Conservation (phyloP, 1,139 yeast genomes). For the Geotrichum fermentans region DNA sequence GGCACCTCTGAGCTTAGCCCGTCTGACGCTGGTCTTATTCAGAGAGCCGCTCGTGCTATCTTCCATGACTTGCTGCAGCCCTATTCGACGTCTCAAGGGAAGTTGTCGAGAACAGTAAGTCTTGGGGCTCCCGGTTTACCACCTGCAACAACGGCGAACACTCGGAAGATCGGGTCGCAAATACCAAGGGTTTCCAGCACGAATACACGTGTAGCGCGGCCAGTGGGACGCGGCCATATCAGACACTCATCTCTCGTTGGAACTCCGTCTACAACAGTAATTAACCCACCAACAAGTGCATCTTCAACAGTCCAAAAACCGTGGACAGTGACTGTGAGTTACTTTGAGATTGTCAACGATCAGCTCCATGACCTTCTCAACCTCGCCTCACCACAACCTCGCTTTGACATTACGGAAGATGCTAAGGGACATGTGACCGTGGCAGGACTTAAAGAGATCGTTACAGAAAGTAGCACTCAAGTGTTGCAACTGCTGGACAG, state of each 20-base stretch:
- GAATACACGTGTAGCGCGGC: not conserved
- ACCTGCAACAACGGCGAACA: not conserved
- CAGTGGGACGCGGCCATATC: not conserved
- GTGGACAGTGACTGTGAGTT: constrained; percentile 53
- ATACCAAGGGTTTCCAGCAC: constrained; percentile 7
- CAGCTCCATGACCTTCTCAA: constrained; percentile 65
- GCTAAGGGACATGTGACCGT: constrained; percentile 66
- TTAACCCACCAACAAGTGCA: too few relatives aligned
- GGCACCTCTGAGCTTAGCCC: constrained; percentile 26
- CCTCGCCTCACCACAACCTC: constrained; percentile 40
- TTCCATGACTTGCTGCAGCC: constrained; percentile 20
- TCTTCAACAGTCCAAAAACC: constrained; percentile 9
- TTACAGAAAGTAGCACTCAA: constrained; percentile 54
- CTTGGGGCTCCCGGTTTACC: not conserved
- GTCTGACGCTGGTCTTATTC: constrained; percentile 26
- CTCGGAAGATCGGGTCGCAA: not conserved
- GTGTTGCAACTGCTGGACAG: constrained; percentile 53
- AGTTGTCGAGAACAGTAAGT: constrained; percentile 5
- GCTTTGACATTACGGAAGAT: constrained; percentile 66
- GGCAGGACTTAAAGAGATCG: constrained; percentile 62
- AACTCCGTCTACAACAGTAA: too few relatives aligned
- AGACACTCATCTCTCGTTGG: not conserved
- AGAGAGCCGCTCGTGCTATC: constrained; percentile 25
- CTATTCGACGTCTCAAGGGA: not conserved
- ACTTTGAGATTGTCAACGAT: constrained; percentile 88